phyloP scores from a whole-genome alignment of 371 early-diverging fungal species.

The Phascolomyces articulosus region DNA sequence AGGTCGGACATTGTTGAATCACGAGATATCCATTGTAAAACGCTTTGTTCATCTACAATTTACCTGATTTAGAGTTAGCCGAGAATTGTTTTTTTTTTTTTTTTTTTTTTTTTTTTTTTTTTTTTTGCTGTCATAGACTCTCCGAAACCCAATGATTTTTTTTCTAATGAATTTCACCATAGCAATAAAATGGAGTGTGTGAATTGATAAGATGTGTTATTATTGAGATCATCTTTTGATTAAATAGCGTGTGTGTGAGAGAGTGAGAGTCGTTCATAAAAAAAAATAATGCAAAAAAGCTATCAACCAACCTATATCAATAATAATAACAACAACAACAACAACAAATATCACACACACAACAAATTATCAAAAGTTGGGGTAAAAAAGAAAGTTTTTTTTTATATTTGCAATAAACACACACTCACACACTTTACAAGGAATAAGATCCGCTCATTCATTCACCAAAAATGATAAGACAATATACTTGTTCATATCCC shows the following conservation, averaged over 20 bases:
- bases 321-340: background rate
- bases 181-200: background rate
- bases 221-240: no score
- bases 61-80: background rate
- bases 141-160: no score
- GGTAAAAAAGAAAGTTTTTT: background rate
- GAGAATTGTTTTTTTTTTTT: background rate
- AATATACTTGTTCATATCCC: no score
- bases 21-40: constrained; percentile 1
- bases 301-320: no score
- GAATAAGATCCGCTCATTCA: background rate
- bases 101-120: background rate
- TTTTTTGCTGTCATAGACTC: background rate
- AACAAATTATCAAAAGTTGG: constrained; percentile 5
- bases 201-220: background rate
- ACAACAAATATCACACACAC: background rate
- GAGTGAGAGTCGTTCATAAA: no score
- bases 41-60: constrained; percentile 1
- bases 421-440: background rate
- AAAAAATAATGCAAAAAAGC: no score
- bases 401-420: background rate
- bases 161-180: no score
- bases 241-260: no score
- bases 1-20: no score
- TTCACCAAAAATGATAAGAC: no score